A percentile compares a stretch with the other conserved stretches of the same genome.
These are phyloP conservation scores for Atkinsonella texensis DNA, from an alignment of 2,329 filamentous ascomycete genomes.

Conservation along the genomic window DNA sequence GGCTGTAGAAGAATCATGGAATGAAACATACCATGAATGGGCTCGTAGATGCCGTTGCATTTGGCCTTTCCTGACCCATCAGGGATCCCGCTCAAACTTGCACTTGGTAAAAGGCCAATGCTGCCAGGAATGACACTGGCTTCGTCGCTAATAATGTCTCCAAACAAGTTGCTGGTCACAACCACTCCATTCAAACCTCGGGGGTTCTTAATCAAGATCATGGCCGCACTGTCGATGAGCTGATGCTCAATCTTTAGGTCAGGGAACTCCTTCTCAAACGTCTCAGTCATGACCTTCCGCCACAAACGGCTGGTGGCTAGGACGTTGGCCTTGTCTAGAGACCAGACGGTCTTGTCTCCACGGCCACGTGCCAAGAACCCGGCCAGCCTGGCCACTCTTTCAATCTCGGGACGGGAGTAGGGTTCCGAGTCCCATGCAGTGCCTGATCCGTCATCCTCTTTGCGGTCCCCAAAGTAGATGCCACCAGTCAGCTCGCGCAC, in stretches of 20 bases:
- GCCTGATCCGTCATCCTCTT: conserved; percentile 36
- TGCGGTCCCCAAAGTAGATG: conserved; percentile 89
- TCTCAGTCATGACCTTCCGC: conserved; percentile 75
- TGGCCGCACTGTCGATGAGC: conserved; percentile 86
- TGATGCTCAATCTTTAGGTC: conserved; percentile 76
- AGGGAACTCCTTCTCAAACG: conserved; percentile 82
- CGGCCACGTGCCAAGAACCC: conserved; percentile 69
- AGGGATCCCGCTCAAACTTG: conserved; percentile 30
- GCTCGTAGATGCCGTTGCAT: conserved; percentile 65
- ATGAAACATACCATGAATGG: conserved; percentile 47
- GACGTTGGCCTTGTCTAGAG: conserved; percentile 92
- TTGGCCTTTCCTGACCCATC: conserved; percentile 14
- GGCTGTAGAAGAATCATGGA: too few species aligned
- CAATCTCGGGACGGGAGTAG: conserved; percentile 74
- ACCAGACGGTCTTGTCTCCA: conserved; percentile 56
- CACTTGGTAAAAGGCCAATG: conserved; percentile 32
- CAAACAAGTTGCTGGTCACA: conserved; percentile 79
- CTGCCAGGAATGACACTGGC: conserved; percentile 50
- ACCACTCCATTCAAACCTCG: conserved; percentile 76
- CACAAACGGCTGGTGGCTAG: conserved; percentile 81
- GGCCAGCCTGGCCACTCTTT: conserved; percentile 73
- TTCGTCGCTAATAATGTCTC: conserved; percentile 93
- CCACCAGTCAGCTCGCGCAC: conserved; percentile 86
- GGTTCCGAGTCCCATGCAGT: conserved; percentile 74
- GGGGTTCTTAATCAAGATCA: conserved; percentile 97